Evolutionary conservation across 805 yeast species (phyloP).

Genomic region (Saccharomyces paradoxus): DNA sequence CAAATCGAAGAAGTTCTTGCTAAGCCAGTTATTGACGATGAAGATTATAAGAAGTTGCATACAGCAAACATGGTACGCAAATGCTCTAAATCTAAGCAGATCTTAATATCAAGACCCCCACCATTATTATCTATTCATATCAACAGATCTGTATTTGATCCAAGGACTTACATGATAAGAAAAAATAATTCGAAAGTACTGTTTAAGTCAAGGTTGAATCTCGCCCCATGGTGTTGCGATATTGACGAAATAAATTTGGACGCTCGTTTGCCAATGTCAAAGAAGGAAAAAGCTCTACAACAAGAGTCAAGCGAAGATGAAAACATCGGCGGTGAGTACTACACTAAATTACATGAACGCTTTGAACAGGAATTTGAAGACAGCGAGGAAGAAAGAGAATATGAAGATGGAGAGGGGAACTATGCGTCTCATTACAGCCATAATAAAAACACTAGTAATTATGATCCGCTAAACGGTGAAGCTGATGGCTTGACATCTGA

Average conservation of each 20-base stretch:
- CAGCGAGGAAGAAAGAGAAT: slow-evolving; percentile 25
- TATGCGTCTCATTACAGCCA: slow-evolving; percentile 4
- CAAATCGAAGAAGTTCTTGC: slow-evolving; percentile 46
- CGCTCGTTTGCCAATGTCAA: slow-evolving; percentile 67
- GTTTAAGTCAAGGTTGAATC: slow-evolving; percentile 62
- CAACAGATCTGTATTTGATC: slow-evolving; percentile 89
- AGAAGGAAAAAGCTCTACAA: slow-evolving; percentile 40
- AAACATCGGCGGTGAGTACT: slow-evolving; percentile 24
- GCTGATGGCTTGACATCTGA: slow-evolving; percentile 10
- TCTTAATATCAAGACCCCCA: slow-evolving; percentile 72
- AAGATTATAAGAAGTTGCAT: slow-evolving; percentile 62
- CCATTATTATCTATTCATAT: slow-evolving; percentile 78
- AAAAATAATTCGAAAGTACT: slow-evolving; percentile 79
- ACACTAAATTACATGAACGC: slow-evolving; percentile 25
- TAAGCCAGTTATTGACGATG: slow-evolving; percentile 70
- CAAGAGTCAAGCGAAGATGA: slow-evolving; percentile 29
- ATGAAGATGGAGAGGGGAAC: slow-evolving; percentile 6
- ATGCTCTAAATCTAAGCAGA: slow-evolving; percentile 77
- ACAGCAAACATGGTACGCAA: slow-evolving; percentile 67
- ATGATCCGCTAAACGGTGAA: slow-evolving; percentile 26
- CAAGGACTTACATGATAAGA: slow-evolving; percentile 69
- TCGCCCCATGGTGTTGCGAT: slow-evolving; percentile 62
- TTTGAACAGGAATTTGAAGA: slow-evolving; percentile 30
- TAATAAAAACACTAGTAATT: slow-evolving; percentile 15
- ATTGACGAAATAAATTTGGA: slow-evolving; percentile 67